Conservation (phyloP, 1,284 basidiomycete genomes). For the Ustilago crameri region DNA sequence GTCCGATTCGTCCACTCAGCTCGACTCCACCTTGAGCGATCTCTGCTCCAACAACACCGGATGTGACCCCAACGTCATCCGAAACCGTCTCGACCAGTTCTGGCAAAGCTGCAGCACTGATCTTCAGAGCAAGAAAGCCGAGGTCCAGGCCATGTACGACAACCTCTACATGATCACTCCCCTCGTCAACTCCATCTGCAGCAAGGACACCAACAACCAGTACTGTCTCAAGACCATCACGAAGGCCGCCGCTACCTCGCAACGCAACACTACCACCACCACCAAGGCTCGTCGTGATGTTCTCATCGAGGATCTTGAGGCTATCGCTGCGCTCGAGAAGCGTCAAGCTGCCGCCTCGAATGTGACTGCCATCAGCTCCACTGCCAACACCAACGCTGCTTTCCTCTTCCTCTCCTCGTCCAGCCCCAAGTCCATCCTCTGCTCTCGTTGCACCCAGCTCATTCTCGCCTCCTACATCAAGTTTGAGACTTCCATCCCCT, state of each 20-base stretch:
- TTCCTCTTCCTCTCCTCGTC: slow-evolving; percentile 59
- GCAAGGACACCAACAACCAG: slow-evolving; percentile 45
- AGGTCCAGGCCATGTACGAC: slow-evolving; percentile 55
- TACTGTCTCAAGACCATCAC: slow-evolving; percentile 56
- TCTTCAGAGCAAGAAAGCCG: slow-evolving; percentile 39
- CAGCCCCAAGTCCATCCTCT: slow-evolving; percentile 52
- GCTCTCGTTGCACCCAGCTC: slow-evolving; percentile 55
- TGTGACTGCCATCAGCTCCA: slow-evolving; percentile 19
- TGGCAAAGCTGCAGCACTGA: slow-evolving; percentile 54
- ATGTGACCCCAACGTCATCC: slow-evolving; percentile 52
- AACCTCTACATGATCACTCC: slow-evolving; percentile 62
- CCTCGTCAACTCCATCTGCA: slow-evolving; percentile 58
- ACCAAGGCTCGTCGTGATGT: slow-evolving; percentile 18
- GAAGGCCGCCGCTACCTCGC: slow-evolving; percentile 36
- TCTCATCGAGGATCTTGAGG: no score
- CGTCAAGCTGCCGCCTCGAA: slow-evolving; percentile 24
- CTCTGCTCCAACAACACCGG: slow-evolving; percentile 48
- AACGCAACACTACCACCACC: slow-evolving; percentile 3
- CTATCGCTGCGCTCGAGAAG: slow-evolving; percentile 7
- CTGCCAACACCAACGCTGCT: slow-evolving; percentile 54
- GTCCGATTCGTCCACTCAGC: slow-evolving; percentile 31
- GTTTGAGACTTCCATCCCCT: slow-evolving; percentile 62
- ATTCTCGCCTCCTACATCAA: slow-evolving; percentile 61
- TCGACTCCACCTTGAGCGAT: slow-evolving; percentile 47
- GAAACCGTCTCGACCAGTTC: slow-evolving; percentile 48